Conservation (phyloP, 805 yeast genomes). For the Metschnikowia santaceciliae region DNA sequence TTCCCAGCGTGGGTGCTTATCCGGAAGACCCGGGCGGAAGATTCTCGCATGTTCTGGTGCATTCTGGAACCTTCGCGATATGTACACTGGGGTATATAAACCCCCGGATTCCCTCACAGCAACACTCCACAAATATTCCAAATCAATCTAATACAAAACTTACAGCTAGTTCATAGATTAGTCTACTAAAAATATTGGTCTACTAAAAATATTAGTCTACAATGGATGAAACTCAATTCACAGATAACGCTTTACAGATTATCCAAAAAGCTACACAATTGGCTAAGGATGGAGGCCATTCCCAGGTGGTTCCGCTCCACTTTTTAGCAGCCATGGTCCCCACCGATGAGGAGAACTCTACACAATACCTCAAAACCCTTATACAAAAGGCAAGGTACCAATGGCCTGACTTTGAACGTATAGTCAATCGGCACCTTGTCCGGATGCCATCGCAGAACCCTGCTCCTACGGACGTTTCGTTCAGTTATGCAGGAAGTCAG, state of each 20-base stretch:
- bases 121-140: background rate
- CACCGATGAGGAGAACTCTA: slow-evolving; percentile 45
- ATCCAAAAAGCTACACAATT: slow-evolving; percentile 75
- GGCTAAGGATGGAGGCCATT: slow-evolving; percentile 80
- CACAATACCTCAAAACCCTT: slow-evolving; percentile 68
- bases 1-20: background rate
- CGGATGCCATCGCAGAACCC: slow-evolving; percentile 86
- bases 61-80: slow-evolving; percentile 5
- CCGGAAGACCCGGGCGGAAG: background rate
- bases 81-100: background rate
- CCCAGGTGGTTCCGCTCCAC: slow-evolving; percentile 85
- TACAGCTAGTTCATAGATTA: background rate
- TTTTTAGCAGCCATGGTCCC: slow-evolving; percentile 87
- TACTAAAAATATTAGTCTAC: background rate
- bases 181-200: background rate
- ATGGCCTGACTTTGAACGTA: slow-evolving; percentile 73
- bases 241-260: slow-evolving; percentile 87
- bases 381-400: slow-evolving; percentile 86
- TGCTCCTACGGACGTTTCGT: slow-evolving; percentile 76
- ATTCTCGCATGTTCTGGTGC: slow-evolving; percentile 1
- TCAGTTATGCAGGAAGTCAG: slow-evolving; percentile 73
- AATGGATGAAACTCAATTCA: slow-evolving; percentile 73
- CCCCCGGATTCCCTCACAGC: background rate
- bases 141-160: too few species aligned
- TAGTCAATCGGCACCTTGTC: slow-evolving; percentile 76